A percentile compares a stretch with the other conserved stretches of the same genome.
Evolutionary conservation across 1,139 yeast genomes (phyloP).

Genomic region (Eremothecium cymbalariae): DNA sequence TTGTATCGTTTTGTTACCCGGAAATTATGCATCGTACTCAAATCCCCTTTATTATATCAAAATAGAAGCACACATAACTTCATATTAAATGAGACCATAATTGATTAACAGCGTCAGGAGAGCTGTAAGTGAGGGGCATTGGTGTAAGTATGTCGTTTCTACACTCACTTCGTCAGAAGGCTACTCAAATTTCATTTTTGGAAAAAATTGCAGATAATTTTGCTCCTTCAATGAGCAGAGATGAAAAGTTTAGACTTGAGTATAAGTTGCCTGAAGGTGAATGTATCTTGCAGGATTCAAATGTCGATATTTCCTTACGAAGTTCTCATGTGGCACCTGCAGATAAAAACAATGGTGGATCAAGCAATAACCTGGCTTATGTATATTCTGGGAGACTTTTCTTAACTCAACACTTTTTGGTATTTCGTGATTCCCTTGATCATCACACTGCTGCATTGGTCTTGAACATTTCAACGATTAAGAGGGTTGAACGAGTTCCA

Average conservation of each 20-base stretch:
- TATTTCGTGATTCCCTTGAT: constrained; percentile 67
- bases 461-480: constrained; percentile 68
- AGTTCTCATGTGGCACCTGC: constrained; percentile 34
- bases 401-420: constrained; percentile 65
- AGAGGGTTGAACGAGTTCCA: constrained; percentile 80
- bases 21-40: too few relatives aligned
- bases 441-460: constrained; percentile 58
- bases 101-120: too few relatives aligned
- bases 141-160: constrained; percentile 47
- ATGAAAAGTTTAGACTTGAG: constrained; percentile 59
- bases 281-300: constrained; percentile 52
- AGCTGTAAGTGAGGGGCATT: too few relatives aligned
- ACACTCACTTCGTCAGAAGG: constrained; percentile 41
- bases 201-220: constrained; percentile 33
- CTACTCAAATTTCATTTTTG: constrained; percentile 37
- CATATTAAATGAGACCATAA: too few relatives aligned
- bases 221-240: constrained; percentile 38
- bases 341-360: constrained; percentile 6
- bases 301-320: constrained; percentile 57
- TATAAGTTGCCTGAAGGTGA: constrained; percentile 69
- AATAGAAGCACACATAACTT: too few relatives aligned
- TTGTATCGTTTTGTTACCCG: too few relatives aligned
- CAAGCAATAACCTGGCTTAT: constrained; percentile 22
- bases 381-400: constrained; percentile 53
- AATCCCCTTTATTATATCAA: too few relatives aligned